Percentiles rank a stretch among this genome's conserved stretches.
These are phyloP conservation scores for Colletotrichum horii DNA, from an alignment of 2,329 filamentous ascomycete genomes.

Conservation along the genomic window DNA sequence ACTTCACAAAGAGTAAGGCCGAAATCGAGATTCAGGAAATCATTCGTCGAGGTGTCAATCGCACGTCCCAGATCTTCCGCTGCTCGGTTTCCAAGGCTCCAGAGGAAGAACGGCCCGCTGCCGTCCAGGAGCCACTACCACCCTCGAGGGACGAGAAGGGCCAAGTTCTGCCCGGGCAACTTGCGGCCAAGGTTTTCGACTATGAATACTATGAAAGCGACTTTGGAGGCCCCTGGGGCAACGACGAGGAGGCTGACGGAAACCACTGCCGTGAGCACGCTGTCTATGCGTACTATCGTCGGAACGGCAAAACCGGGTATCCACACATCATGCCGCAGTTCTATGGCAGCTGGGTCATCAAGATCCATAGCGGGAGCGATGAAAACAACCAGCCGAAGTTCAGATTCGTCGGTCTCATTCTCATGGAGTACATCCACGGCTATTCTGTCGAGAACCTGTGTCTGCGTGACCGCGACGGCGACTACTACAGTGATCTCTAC, in stretches of 20 bases:
- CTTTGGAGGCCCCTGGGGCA: rapidly evolving
- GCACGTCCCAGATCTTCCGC: neutral
- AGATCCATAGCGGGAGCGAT: rapidly evolving
- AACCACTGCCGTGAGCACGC: neutral
- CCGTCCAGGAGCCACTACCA: neutral
- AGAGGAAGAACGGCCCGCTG: neutral
- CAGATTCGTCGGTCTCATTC: neutral
- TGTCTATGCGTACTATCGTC: neutral
- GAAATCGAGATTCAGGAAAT: neutral
- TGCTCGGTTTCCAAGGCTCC: rapidly evolving
- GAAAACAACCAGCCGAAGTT: neutral
- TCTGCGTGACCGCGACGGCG: rapidly evolving
- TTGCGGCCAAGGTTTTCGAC: neutral
- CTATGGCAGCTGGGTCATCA: neutral
- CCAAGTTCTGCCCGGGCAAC: rapidly evolving
- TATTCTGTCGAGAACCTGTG: neutral
- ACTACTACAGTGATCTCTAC: too few species aligned
- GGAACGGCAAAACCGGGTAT: neutral
- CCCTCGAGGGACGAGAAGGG: neutral
- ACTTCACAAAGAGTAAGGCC: rapidly evolving
- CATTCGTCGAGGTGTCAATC: neutral
- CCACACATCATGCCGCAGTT: neutral
- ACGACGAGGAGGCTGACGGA: neutral
- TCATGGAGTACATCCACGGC: neutral
- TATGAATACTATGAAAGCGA: neutral